phyloP scores from a whole-genome alignment of 331 rosid species.

The Pyrus hybrid region DNA sequence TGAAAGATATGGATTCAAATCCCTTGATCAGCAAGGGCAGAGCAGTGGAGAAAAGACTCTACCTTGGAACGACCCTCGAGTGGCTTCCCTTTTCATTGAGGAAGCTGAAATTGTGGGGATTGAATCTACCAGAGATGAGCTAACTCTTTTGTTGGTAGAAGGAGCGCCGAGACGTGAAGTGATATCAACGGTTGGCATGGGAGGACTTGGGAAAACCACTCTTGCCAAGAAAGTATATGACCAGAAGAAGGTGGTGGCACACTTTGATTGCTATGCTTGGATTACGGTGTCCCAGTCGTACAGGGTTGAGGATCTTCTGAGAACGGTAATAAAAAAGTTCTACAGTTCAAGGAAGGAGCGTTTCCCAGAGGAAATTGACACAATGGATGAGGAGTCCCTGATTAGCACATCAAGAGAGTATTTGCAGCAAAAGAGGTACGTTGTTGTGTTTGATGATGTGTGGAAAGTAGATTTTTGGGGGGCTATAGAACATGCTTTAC shows the following conservation, averaged over 20 bases:
- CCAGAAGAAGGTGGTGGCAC: not conserved
- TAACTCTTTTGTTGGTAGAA: not conserved
- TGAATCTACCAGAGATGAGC: not conserved
- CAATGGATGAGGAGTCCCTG: not conserved
- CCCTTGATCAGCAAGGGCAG: not conserved
- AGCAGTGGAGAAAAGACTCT: not conserved
- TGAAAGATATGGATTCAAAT: not conserved
- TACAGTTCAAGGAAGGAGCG: not conserved
- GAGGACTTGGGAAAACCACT: not conserved
- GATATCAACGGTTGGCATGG: not conserved
- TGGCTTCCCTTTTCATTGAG: constrained; percentile 11
- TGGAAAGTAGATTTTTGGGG: constrained; percentile 19
- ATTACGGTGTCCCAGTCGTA: not conserved
- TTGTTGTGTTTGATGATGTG: constrained; percentile 23
- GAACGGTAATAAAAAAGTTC: not conserved
- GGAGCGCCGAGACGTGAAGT: not conserved
- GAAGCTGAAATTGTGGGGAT: constrained; percentile 9
- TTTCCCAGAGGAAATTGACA: not conserved
- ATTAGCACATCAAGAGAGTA: not conserved
- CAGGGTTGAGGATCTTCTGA: not conserved
- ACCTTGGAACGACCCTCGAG: not conserved
- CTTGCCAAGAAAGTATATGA: not conserved
- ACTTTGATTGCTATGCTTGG: not conserved
- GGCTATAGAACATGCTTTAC: constrained; percentile 1
- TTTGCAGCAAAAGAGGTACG: constrained; percentile 11